Evolutionary conservation across 352 stramenopile genomes (phyloP).

Genomic region (Phytophthora pinifolia): DNA sequence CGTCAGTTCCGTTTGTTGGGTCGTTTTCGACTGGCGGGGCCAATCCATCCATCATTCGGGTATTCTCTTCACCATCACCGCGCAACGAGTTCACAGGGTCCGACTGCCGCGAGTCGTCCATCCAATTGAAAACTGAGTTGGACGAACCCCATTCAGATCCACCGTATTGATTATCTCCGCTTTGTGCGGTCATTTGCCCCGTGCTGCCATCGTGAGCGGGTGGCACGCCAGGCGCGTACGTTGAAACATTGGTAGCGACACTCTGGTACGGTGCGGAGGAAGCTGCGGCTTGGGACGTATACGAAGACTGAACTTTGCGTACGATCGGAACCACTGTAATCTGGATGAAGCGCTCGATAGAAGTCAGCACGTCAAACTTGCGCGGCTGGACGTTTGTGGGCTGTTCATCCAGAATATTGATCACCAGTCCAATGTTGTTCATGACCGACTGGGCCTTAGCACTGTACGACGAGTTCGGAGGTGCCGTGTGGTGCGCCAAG

Average conservation of each 20-base stretch:
- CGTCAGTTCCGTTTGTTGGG: not conserved
- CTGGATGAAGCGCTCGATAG: constrained; percentile 83
- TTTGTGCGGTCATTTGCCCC: not conserved
- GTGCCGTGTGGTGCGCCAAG: constrained; percentile 61
- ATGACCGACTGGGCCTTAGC: constrained; percentile 79
- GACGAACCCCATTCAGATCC: constrained; percentile 13
- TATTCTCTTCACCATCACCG: constrained; percentile 1
- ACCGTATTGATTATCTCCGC: constrained; percentile 12
- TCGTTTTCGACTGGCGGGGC: constrained; percentile 11
- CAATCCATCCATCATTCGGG: constrained; percentile 17
- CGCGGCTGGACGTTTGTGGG: constrained; percentile 49
- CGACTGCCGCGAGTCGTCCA: constrained; percentile 5
- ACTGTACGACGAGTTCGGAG: constrained; percentile 63
- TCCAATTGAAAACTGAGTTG: constrained; percentile 6
- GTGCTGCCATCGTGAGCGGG: constrained; percentile 7
- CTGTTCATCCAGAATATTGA: constrained; percentile 58
- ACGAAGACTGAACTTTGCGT: constrained; percentile 48
- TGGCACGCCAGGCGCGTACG: constrained; percentile 7
- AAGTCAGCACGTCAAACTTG: constrained; percentile 66
- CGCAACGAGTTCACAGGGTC: constrained; percentile 9
- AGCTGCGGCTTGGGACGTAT: constrained; percentile 1
- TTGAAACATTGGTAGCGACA: constrained; percentile 8
- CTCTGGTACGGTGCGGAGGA: constrained; percentile 3
- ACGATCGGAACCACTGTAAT: constrained; percentile 80
- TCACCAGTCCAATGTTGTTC: constrained; percentile 75